Conservation (phyloP, 2,329 filamentous ascomycete species). For the Xylaria multiplex region DNA sequence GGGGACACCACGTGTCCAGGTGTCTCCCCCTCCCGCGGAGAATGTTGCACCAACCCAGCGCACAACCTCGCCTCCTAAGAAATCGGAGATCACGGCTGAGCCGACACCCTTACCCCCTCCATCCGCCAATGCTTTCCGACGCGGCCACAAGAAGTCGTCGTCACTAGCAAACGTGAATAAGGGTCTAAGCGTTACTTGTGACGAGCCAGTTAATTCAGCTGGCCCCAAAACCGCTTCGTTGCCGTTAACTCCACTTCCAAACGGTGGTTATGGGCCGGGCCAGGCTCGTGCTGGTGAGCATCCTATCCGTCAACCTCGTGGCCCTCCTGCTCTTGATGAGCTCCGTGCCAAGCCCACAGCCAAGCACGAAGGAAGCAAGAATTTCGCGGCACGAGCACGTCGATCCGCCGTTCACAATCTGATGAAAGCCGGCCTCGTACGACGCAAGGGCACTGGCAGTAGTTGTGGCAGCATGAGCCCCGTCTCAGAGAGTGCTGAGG, state of each 20-base stretch:
- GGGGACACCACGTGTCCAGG: slow-evolving; percentile 76
- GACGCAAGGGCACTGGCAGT: slow-evolving; percentile 79
- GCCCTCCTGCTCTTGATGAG: slow-evolving; percentile 91
- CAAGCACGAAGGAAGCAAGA: slow-evolving; percentile 95
- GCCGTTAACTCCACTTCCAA: slow-evolving; percentile 77
- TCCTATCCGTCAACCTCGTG: slow-evolving; percentile 89
- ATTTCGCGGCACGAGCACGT: slow-evolving; percentile 92
- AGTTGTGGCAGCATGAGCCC: slow-evolving; percentile 84
- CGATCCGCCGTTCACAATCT: slow-evolving; percentile 92
- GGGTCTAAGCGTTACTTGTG: slow-evolving; percentile 56
- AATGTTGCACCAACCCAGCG: slow-evolving; percentile 63
- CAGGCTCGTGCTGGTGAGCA: slow-evolving; percentile 95
- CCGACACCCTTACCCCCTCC: slow-evolving; percentile 80
- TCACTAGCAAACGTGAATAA: slow-evolving; percentile 73
- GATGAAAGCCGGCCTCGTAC: slow-evolving; percentile 87
- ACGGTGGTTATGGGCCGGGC: slow-evolving; percentile 89
- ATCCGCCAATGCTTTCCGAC: slow-evolving; percentile 90
- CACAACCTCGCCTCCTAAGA: slow-evolving; percentile 73
- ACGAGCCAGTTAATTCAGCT: slow-evolving; percentile 65
- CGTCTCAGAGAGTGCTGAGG: slow-evolving; percentile 80
- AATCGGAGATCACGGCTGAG: slow-evolving; percentile 75
- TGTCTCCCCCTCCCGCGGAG: slow-evolving; percentile 79
- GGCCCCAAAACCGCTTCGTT: slow-evolving; percentile 83
- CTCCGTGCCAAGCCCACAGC: slow-evolving; percentile 88
- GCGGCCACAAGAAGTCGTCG: slow-evolving; percentile 89